phyloP scores from a whole-genome alignment of 2,329 filamentous ascomycete species.

The Fusarium heterosporum region DNA sequence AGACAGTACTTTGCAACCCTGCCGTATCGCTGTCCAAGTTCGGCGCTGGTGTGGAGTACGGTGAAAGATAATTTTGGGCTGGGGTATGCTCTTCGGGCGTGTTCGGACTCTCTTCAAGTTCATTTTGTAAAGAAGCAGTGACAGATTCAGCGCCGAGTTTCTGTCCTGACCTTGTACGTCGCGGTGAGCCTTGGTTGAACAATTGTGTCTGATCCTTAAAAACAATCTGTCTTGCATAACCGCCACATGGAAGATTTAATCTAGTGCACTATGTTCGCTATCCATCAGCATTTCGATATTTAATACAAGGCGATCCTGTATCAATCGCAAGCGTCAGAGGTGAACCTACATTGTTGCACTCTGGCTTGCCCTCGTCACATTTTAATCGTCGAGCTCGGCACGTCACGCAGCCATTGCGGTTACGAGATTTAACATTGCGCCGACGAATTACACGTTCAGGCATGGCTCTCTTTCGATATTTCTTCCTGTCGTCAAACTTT shows the following conservation, averaged over 20 bases:
- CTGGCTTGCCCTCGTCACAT: conserved; percentile 26
- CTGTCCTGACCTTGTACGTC: conserved; percentile 8
- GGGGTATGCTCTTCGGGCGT: not conserved
- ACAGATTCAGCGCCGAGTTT: not conserved
- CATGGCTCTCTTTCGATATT: not conserved
- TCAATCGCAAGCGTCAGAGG: not conserved
- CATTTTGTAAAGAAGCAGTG: not conserved
- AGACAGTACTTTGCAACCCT: not conserved
- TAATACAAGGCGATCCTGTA: not conserved
- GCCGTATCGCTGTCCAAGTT: not conserved
- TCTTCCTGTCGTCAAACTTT: not conserved
- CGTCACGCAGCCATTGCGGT: conserved; percentile 28
- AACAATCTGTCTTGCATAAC: conserved; percentile 23
- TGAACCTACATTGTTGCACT: conserved; percentile 20
- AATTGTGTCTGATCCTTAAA: conserved; percentile 36
- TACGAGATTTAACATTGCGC: conserved; percentile 24
- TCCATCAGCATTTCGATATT: no score
- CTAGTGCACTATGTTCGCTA: conserved; percentile 1
- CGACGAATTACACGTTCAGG: conserved; percentile 12
- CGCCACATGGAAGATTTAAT: conserved; percentile 25
- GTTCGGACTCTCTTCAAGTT: not conserved
- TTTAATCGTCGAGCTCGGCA: conserved; percentile 28
- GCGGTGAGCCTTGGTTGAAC: not conserved
- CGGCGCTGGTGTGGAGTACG: not conserved
- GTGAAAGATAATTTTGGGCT: not conserved